Evolutionary conservation across 352 stramenopile species (phyloP).

Genomic region (Phytophthora constricta): DNA sequence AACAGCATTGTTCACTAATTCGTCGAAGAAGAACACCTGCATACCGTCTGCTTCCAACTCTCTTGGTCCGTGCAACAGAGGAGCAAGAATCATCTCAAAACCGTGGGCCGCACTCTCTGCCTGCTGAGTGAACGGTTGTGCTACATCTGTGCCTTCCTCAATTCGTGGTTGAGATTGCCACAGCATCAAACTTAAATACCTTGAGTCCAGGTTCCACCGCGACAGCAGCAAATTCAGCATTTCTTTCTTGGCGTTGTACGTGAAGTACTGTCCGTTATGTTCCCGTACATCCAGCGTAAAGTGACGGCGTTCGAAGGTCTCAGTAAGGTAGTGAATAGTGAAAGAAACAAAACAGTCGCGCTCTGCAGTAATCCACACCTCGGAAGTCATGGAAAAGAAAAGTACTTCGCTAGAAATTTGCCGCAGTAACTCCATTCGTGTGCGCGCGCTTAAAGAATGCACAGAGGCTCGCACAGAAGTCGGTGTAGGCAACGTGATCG

Average conservation of each 20-base stretch:
- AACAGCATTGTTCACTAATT: constrained; percentile 51
- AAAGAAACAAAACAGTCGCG: constrained; percentile 57
- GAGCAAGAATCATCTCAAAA: constrained; percentile 54
- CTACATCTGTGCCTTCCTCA: constrained; percentile 16
- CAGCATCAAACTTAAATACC: constrained; percentile 53
- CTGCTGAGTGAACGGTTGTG: constrained; percentile 39
- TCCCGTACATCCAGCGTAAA: constrained; percentile 57
- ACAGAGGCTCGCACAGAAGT: constrained; percentile 52
- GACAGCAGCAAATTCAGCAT: constrained; percentile 48
- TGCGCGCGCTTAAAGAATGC: constrained; percentile 50
- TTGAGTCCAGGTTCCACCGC: constrained; percentile 54
- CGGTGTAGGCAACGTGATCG: constrained; percentile 39
- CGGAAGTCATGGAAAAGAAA: constrained; percentile 54
- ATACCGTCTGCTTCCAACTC: constrained; percentile 45
- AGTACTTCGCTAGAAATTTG: constrained; percentile 53
- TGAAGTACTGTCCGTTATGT: constrained; percentile 47
- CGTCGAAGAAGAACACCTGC: constrained; percentile 51
- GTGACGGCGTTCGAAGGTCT: constrained; percentile 49
- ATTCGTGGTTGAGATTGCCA: constrained; percentile 54
- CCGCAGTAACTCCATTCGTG: constrained; percentile 47
- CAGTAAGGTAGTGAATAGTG: constrained; percentile 53
- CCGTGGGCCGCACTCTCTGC: constrained; percentile 50
- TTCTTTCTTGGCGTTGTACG: constrained; percentile 49
- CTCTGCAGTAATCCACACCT: constrained; percentile 56
- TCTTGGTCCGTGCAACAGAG: constrained; percentile 43